Base-by-base conservation (phyloP, 192 early-diverging fungal species). In the Linnemannia zychae region DNA sequence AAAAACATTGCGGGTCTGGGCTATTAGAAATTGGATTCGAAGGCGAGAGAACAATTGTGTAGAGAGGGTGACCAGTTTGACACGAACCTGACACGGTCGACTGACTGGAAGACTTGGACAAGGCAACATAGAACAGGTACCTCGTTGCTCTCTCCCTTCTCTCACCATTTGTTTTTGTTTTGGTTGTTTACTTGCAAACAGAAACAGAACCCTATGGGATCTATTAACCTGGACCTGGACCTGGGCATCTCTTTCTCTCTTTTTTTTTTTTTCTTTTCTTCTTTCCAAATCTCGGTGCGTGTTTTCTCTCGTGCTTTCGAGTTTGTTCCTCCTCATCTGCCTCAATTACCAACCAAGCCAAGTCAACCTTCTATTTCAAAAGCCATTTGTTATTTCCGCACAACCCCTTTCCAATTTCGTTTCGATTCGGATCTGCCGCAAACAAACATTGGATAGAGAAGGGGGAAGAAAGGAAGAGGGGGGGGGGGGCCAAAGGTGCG, bases 351-450 rank as follows among this genome's bases (percentile, higher is more conserved):
- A 63, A 31, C 28, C 57, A 31, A 63, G 31, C 57, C 57, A 63
- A 31, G 5, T 13, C 28, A 63, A 31, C 57, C 57, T 63, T 63
- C 24, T 24, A 31, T 24, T 53, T 53, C 20, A 60, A 3, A 24
- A 60, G 7, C 53, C 24, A 4, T 60, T 60, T 60, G 53, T 28
- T 28, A 60, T 60, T 60, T 60, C 53, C 53, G 24, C 7, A n/a
- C 53, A 60, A 60, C 53, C 28, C 53, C 57, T 63, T 63, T 63
- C 57, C 57, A 63, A 63, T 63, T 63, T 63, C n/a, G n/a, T n/a
- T n/a, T n/a, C n/a, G n/a, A n/a, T n/a, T 57, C 28, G 57, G 57
- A 63, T 63, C 24, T 12, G 4, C 57, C 57, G 24, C 24, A 63
- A 63, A 63, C 57, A 31, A 60, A 72, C 4, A 15, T 9, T 28